Conservation (phyloP, 169 alveolate genomes). For the Cardiosporidium cionae region DNA sequence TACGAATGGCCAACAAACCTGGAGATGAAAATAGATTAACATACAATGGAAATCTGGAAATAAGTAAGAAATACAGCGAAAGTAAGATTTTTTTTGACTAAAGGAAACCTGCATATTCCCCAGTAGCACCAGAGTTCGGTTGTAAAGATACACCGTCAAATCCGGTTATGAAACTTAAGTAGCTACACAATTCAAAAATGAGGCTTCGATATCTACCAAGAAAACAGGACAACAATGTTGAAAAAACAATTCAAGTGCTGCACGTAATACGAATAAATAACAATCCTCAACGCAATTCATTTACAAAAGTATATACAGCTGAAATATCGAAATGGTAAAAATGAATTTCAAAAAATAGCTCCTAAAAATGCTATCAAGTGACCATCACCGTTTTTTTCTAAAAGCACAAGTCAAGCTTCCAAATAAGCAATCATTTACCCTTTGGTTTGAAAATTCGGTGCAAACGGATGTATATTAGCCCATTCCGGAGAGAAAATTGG, state of each 20-base stretch:
- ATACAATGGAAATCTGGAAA: too few species aligned
- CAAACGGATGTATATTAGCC: slow-evolving; percentile 67
- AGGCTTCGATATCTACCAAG: neutral
- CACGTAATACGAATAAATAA: too few species aligned
- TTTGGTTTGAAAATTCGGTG: slow-evolving; percentile 49
- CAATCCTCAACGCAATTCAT: too few species aligned
- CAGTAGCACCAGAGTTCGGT: slow-evolving; percentile 74
- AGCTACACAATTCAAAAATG: neutral
- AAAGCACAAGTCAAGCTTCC: too few species aligned
- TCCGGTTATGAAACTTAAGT: slow-evolving; percentile 17
- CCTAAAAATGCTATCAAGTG: too few species aligned
- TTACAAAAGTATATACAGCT: too few species aligned
- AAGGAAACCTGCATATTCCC: slow-evolving; percentile 78
- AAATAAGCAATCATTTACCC: too few species aligned
- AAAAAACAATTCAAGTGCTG: too few species aligned
- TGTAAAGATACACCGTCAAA: slow-evolving; percentile 65
- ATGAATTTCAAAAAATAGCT: too few species aligned
- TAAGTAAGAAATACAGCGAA: neutral
- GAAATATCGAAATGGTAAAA: too few species aligned
- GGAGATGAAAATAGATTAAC: neutral
- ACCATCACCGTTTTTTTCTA: too few species aligned
- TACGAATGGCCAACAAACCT: slow-evolving; percentile 54
- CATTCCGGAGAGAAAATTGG: slow-evolving; percentile 64
- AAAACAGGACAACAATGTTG: too few species aligned
- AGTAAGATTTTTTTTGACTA: neutral